Evolutionary conservation across 2,329 filamentous ascomycete genomes (phyloP).

Genomic region (Neurospora crassa): DNA sequence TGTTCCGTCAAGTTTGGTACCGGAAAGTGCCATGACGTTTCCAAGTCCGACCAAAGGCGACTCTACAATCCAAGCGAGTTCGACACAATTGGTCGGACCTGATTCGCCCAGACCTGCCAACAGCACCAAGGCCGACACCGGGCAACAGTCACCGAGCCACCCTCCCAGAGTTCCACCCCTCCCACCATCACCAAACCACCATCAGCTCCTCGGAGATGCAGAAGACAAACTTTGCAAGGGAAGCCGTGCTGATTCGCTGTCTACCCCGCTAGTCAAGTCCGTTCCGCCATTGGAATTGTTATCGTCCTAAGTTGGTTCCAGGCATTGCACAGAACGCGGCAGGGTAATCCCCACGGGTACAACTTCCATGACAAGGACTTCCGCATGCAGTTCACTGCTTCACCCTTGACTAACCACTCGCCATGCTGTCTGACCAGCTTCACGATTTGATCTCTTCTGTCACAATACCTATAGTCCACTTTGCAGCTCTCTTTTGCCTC

Average conservation of each 20-base stretch:
- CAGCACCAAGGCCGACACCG: not conserved
- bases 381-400: not conserved
- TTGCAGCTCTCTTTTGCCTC: not conserved
- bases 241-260: not conserved
- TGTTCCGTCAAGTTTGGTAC: not conserved
- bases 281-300: not conserved
- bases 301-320: not conserved
- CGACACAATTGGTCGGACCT: not conserved
- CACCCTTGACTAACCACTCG: not conserved
- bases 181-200: not conserved
- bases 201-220: slow-evolving; percentile 21
- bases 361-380: not conserved
- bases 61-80: not conserved
- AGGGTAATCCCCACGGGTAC: not conserved
- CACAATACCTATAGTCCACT: not conserved
- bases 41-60: not conserved
- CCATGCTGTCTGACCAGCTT: not conserved
- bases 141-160: not conserved
- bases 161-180: not conserved
- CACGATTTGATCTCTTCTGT: not conserved
- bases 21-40: not conserved
- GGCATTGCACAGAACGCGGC: not conserved
- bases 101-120: not conserved
- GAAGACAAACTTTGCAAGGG: slow-evolving; percentile 1
- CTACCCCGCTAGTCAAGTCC: not conserved